Evolutionary conservation across 495 filamentous ascomycete species (phyloP), one percentile per base, ranked within the genome.

Genomic region (Astrocystis sublimbata): DNA sequence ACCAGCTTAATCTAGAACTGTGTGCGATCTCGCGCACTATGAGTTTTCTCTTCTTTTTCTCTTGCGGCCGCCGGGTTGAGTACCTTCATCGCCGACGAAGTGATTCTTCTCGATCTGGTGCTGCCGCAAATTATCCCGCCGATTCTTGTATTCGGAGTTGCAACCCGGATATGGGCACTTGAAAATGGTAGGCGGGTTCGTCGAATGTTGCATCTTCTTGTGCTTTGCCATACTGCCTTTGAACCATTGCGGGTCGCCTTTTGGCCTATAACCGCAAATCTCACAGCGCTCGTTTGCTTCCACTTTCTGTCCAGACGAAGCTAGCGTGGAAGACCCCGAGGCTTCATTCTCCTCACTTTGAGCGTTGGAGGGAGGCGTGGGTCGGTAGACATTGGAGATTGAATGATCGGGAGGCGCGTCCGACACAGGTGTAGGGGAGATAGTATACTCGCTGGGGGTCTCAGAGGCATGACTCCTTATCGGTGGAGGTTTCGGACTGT

Each of bases 211-310:
- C 65, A 79, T 72, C 58, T 77, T 81, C 70, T 71, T 77, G 65
- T 82, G 79, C 66, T 82, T 82, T 58, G 78, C 75, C 79, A 82
- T 81, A 67, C 78, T 80, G 19, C 79, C 79, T 54, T 77, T 78
- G 61, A 80, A 82, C 79, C 79, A 82, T 55, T 78, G 76, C n/a
- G 79, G 79, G 50, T 79, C 75, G 12, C 79, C 79, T 62, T 79
- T 78, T 2, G 79, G 79, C 6, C 78, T 75, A 69, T 82, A 82
- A 1, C 76, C 79, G 64, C 79, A 82, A 50, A 79, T 66, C 21
- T 81, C 74, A 56, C 79, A 82, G 40, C 68, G 64, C 13, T 74
- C 67, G 46, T 76, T 64, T 9, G 77, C 71, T 52, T 79, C 76
- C 4, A 75, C 60, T 46, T 77, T 75, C 19, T 70, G 65, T 6